Conservation (phyloP, 2,329 filamentous ascomycete genomes). For the Colletotrichum gloeosporioides region DNA sequence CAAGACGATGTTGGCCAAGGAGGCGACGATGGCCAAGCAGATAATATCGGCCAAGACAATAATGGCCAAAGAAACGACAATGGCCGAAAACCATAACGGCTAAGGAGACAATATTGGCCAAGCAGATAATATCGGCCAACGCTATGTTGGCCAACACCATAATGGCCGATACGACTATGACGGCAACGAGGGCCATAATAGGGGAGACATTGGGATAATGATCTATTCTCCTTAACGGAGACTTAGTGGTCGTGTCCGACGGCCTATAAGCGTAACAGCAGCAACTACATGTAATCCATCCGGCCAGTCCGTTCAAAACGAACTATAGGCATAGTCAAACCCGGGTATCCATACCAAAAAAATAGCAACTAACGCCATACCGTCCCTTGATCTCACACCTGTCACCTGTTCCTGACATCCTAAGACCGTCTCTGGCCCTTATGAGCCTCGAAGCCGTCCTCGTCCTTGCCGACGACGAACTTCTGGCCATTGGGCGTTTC, state of each 20-base stretch:
- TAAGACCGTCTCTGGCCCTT: not conserved
- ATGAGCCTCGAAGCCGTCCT: slow-evolving; percentile 24
- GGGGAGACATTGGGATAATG: not conserved
- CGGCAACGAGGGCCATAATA: not conserved
- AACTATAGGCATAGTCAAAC: not conserved
- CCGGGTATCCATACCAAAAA: not conserved
- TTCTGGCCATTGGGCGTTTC: slow-evolving; percentile 24
- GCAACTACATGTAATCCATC: not conserved
- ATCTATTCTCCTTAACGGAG: not conserved
- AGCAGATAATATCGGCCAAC: no score
- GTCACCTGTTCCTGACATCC: no score
- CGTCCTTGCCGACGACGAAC: slow-evolving; percentile 24
- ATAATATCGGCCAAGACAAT: no score
- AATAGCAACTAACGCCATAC: not conserved
- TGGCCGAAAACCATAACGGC: no score
- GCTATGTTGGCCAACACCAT: not conserved
- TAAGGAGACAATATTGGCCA: no score
- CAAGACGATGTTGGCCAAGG: no score
- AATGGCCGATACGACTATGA: not conserved
- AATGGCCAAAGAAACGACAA: no score
- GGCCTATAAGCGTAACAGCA: not conserved
- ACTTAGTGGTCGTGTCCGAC: not conserved
- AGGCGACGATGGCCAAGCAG: no score
- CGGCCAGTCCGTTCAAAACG: not conserved
- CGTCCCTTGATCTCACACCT: not conserved